Base-by-base conservation (phyloP, 2,329 filamentous ascomycete genomes). In the Aspergillus uvarum region DNA sequence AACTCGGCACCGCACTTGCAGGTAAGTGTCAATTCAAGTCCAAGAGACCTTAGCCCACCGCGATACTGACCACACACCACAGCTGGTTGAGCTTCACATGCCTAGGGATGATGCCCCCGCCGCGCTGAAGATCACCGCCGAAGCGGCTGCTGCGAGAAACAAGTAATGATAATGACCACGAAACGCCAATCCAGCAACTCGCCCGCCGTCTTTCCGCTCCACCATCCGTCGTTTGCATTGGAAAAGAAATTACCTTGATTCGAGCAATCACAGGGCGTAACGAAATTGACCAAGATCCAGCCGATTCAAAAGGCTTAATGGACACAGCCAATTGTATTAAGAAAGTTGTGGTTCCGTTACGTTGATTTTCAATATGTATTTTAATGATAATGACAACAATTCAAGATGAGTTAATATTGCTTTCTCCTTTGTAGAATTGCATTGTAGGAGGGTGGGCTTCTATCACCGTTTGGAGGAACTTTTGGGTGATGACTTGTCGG, bases 81-180 rank as follows among this genome's bases (percentile, higher is more conserved):
- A 92, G 74, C 87, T 96, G 71, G 91, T 96, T 47, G 92, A 96
- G 80, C 70, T 96, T 53, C 88, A 91, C 70, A 91, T 96, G 85
- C 87, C 87, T 10, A 89, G 85, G 76, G 83, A 92, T 61, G 91
- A 96, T 76, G 90, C 91, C 12, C 91, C 91, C 0, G 80, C 82
- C 51, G 85, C 86, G 5, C 75, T 96, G 67, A 85, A 88, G 68
- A 76, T 87, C 70, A 91, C 89, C 22, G 89, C 90, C 0, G 83
- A 89, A 73, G 87, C 88, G 5, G 87, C 87, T 50, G 90, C 89
- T 5, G 86, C 79, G 77, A 86, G 81, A 54, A 94, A 93, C 73
- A 65, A 65, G 53, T 70, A 70, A 62, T 26, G 12, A 32, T 4
- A 24, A 54, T 21, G 22, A 26, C 12, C 29, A 5, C n/a, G 50